A percentile compares a stretch with the other conserved stretches of the same genome.
These are phyloP conservation scores for Aureobasidium namibiae DNA, from an alignment of 2,329 filamentous ascomycete species.

Conservation along the genomic window DNA sequence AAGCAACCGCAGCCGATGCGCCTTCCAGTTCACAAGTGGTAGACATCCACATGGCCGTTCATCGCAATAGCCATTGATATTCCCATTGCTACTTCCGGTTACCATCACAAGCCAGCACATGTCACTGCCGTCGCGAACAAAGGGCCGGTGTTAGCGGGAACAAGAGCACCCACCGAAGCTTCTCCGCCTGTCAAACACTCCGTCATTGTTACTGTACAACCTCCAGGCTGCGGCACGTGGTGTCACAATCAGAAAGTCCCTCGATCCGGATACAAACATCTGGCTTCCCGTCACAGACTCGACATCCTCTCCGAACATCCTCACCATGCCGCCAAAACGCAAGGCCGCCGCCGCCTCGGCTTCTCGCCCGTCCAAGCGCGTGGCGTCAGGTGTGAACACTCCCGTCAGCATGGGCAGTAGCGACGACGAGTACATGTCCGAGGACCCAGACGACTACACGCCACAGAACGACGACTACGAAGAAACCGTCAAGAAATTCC, in stretches of 20 bases:
- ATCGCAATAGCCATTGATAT: not conserved
- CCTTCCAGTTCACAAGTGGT: not conserved
- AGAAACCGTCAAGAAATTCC: slow-evolving; percentile 46
- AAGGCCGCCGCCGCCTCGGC: slow-evolving; percentile 29
- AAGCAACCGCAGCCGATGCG: not conserved
- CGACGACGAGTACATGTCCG: slow-evolving; percentile 45
- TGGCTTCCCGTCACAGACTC: not conserved
- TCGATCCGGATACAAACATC: not conserved
- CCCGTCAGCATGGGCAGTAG: slow-evolving; percentile 40
- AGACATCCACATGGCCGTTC: no score
- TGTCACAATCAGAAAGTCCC: not conserved
- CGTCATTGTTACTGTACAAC: not conserved
- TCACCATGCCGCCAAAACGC: slow-evolving; percentile 29
- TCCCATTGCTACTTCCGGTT: not conserved
- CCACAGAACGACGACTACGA: slow-evolving; percentile 27
- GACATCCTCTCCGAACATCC: not conserved
- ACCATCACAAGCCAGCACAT: not conserved
- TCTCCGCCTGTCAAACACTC: not conserved
- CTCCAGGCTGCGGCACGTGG: not conserved
- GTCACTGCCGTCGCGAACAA: not conserved
- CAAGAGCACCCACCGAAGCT: not conserved
- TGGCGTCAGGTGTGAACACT: slow-evolving; percentile 33
- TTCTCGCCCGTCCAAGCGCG: slow-evolving; percentile 27
- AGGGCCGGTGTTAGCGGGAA: slow-evolving; percentile 1
- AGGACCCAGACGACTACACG: slow-evolving; percentile 22